Conservation (phyloP, 2,329 filamentous ascomycete species). For the Monilinia fructigena region DNA sequence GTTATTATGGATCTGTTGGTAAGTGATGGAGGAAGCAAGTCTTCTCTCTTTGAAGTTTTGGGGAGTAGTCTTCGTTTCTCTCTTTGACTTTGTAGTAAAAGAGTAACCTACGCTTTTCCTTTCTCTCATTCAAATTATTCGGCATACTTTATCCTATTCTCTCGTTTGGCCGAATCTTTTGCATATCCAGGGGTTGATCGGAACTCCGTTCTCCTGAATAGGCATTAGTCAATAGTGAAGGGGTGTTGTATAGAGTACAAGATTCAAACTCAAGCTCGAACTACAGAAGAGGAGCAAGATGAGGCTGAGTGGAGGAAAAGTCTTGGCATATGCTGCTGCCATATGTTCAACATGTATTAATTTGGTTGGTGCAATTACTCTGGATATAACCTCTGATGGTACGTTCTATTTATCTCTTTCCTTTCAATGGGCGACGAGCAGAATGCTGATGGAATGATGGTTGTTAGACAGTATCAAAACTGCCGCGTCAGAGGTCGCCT, state of each 20-base stretch:
- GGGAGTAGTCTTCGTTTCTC: conserved; percentile 4
- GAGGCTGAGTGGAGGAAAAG: conserved; percentile 20
- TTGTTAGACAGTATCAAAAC: conserved; percentile 38
- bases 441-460: neutral
- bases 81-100: neutral
- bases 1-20: conserved; percentile 18
- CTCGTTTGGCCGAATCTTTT: conserved; percentile 18
- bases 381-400: conserved; percentile 20
- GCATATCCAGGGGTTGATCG: neutral
- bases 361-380: conserved; percentile 20
- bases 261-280: conserved; percentile 1
- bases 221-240: neutral
- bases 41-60: neutral
- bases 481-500: conserved; percentile 42
- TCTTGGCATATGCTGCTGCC: conserved; percentile 23
- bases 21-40: conserved; percentile 14
- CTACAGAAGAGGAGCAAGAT: conserved; percentile 16
- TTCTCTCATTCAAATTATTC: neutral
- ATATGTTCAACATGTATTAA: conserved; percentile 21
- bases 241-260: neutral
- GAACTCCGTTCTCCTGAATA: neutral
- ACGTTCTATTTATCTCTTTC: neutral
- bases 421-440: neutral
- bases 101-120: neutral
- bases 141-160: conserved; percentile 20